These are phyloP conservation scores for Davidsoniella virescens DNA, from an alignment of 2,329 filamentous ascomycete genomes.

Conservation along the genomic window DNA sequence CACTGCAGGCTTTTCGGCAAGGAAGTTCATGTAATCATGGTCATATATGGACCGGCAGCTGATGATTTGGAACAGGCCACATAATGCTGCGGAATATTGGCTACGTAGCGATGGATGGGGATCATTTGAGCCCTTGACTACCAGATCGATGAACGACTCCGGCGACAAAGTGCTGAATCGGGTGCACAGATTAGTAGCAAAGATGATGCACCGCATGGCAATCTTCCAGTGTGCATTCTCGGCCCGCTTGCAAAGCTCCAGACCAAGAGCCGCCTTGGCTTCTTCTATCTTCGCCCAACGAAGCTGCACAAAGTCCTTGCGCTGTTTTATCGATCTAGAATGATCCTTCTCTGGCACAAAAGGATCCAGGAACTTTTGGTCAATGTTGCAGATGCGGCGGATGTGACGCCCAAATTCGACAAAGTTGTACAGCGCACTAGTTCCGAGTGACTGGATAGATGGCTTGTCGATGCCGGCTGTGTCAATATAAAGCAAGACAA, in stretches of 20 bases:
- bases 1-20: conserved; percentile 22
- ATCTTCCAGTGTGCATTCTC: conserved; percentile 90
- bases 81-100: conserved; percentile 68
- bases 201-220: conserved; percentile 72
- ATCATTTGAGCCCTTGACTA: conserved; percentile 71
- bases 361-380: conserved; percentile 6
- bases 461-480: conserved; percentile 83
- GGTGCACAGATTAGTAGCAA: conserved; percentile 78
- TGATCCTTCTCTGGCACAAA: conserved; percentile 42
- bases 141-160: conserved; percentile 64
- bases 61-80: conserved; percentile 61
- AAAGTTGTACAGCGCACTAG: conserved; percentile 65
- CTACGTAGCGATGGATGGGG: conserved; percentile 73
- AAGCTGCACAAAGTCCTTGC: conserved; percentile 57
- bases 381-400: conserved; percentile 50
- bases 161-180: conserved; percentile 83
- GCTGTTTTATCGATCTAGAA: conserved; percentile 32
- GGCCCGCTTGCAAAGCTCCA: conserved; percentile 65
- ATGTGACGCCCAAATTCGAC: conserved; percentile 84
- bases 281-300: conserved; percentile 64
- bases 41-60: conserved; percentile 73
- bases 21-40: conserved; percentile 75
- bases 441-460: conserved; percentile 80
- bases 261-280: conserved; percentile 64
- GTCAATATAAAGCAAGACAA: conserved; percentile 79